Conservation (phyloP, 2,329 filamentous ascomycete species). For the Truncatella angustata region DNA sequence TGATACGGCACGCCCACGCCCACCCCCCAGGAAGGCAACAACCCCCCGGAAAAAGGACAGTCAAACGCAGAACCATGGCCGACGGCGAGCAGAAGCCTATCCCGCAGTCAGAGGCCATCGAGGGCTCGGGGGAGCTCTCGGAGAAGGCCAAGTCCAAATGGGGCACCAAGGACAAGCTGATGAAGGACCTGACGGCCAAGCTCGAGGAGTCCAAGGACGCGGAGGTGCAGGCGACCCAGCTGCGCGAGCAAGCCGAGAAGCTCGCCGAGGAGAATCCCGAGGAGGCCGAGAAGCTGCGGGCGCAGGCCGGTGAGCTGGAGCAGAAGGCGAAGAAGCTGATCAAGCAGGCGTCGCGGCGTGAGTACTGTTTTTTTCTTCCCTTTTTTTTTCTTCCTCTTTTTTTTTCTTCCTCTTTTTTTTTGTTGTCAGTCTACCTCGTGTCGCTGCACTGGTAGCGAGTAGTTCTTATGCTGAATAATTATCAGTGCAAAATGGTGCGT, state of each 20-base stretch:
- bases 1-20: too few species aligned
- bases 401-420: too few species aligned
- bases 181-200: slow-evolving; percentile 26
- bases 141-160: background rate
- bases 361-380: too few species aligned
- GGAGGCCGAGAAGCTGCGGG: slow-evolving; percentile 26
- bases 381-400: too few species aligned
- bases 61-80: background rate
- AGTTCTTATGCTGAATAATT: too few species aligned
- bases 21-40: background rate
- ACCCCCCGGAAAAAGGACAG: background rate
- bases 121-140: background rate
- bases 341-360: slow-evolving; percentile 24
- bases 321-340: slow-evolving; percentile 27
- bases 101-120: background rate
- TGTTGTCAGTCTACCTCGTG: too few species aligned
- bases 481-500: slow-evolving; percentile 28
- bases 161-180: slow-evolving; percentile 18
- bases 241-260: slow-evolving; percentile 26
- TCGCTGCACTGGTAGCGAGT: too few species aligned
- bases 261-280: slow-evolving; percentile 19
- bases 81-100: background rate
- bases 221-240: slow-evolving; percentile 24
- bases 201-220: slow-evolving; percentile 29
- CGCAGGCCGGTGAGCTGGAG: slow-evolving; percentile 26